A percentile compares a stretch with the other conserved stretches of the same genome.
Evolutionary conservation across 495 filamentous ascomycete genomes (phyloP).

Genomic region (Lasiosphaeria miniovina): DNA sequence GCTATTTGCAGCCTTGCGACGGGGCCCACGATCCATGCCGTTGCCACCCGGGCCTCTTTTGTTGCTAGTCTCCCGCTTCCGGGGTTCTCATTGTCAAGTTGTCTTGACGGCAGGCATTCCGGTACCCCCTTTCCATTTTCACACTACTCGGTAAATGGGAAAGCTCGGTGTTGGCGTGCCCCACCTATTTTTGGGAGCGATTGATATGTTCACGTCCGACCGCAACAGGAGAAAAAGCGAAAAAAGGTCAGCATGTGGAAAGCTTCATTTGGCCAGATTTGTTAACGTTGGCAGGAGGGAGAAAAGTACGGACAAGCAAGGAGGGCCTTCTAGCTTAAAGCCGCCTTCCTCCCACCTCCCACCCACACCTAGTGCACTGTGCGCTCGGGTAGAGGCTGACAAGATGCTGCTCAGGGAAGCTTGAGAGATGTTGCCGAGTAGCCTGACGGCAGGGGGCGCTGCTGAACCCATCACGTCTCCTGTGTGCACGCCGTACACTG

Average conservation of each 20-base stretch:
- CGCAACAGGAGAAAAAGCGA: neutral
- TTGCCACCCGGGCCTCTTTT: conserved; percentile 1
- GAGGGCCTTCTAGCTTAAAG: too few relatives aligned
- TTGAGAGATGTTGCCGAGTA: too few relatives aligned
- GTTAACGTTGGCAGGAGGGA: too few relatives aligned
- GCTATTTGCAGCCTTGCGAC: neutral
- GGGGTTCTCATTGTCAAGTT: neutral
- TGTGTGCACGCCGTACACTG: too few relatives aligned
- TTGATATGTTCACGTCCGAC: neutral
- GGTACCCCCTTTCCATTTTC: neutral
- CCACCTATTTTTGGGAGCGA: neutral
- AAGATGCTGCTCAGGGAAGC: too few relatives aligned
- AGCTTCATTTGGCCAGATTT: neutral
- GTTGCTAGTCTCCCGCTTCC: neutral
- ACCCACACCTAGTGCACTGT: too few relatives aligned
- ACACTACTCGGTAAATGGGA: too few relatives aligned
- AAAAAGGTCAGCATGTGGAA: neutral
- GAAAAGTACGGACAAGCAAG: too few relatives aligned
- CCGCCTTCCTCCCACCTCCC: too few relatives aligned
- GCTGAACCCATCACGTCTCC: too few relatives aligned
- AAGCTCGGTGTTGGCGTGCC: neutral
- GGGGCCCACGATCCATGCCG: neutral
- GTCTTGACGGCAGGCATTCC: neutral
- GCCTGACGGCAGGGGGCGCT: too few relatives aligned
- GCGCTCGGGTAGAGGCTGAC: too few relatives aligned